These are phyloP conservation scores for Penicillium sp. DNA, from an alignment of 2,329 filamentous ascomycete species.

Conservation along the genomic window DNA sequence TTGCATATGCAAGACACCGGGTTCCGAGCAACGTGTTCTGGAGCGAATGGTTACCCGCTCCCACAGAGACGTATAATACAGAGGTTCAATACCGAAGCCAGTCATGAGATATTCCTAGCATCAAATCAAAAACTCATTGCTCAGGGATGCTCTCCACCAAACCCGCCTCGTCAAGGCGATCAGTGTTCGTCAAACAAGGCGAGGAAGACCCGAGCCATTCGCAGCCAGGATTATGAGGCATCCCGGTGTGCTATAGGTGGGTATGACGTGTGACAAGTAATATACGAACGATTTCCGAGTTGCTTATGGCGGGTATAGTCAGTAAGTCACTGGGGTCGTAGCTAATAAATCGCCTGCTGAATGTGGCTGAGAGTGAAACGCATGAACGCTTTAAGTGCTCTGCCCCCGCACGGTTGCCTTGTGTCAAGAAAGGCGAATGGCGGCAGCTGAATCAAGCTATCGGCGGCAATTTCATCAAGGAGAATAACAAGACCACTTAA, in stretches of 20 bases:
- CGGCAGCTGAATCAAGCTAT: background rate
- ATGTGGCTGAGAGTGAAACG: background rate
- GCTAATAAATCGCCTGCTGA: conserved; percentile 1
- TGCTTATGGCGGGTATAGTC: conserved; percentile 3
- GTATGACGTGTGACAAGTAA: background rate
- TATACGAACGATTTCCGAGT: conserved; percentile 1
- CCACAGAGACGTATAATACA: conserved; percentile 2
- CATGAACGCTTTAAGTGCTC: no score
- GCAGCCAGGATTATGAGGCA: background rate
- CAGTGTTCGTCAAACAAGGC: background rate
- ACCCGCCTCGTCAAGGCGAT: conserved; percentile 1
- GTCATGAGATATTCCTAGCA: background rate
- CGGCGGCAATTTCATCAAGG: no score
- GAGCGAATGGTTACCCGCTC: conserved; percentile 5
- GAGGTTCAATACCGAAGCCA: conserved; percentile 1
- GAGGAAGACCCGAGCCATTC: conserved; percentile 4
- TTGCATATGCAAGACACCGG: background rate
- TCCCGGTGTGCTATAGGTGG: background rate
- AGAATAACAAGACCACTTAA: no score
- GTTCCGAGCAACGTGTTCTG: conserved; percentile 1
- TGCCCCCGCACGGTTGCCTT: background rate
- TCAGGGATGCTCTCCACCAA: background rate
- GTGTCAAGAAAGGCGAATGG: background rate
- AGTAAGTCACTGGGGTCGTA: conserved; percentile 1
- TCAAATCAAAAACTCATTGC: background rate